phyloP scores from a whole-genome alignment of 1,284 basidiomycete species.

The Microbotryum scabiosae region DNA sequence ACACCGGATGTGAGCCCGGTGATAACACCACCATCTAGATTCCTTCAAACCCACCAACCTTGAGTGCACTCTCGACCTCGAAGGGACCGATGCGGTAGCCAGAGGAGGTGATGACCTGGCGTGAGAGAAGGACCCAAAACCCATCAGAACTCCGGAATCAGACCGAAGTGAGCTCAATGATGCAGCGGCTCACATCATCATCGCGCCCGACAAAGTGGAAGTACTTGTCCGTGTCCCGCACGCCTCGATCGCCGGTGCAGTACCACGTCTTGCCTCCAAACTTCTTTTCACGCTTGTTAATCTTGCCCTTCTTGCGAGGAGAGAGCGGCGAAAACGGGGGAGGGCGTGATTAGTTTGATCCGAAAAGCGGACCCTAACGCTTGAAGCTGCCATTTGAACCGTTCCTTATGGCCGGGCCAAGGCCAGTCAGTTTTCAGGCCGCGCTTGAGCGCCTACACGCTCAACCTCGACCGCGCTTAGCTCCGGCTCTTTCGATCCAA shows the following conservation, averaged over 20 bases:
- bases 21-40: background rate
- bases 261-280: constrained; percentile 26
- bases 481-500: too few species aligned
- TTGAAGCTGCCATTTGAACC: too few species aligned
- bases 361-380: too few species aligned
- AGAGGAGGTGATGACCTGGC: constrained; percentile 18
- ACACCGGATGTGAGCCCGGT: background rate
- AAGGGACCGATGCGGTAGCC: constrained; percentile 29
- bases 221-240: constrained; percentile 22
- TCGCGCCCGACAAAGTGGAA: constrained; percentile 25
- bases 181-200: constrained; percentile 18
- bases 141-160: too few species aligned
- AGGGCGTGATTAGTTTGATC: too few species aligned
- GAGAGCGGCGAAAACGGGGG: too few species aligned
- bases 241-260: constrained; percentile 23
- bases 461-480: too few species aligned
- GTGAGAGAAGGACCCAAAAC: background rate
- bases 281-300: constrained; percentile 17
- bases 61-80: constrained; percentile 28
- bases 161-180: too few species aligned
- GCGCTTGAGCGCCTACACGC: too few species aligned
- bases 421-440: too few species aligned
- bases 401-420: too few species aligned
- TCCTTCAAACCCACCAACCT: background rate
- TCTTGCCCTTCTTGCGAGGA: constrained; percentile 30